These are phyloP conservation scores for Jaltomata sinuosa DNA, from an alignment of 257 asterid species.

Conservation along the genomic window DNA sequence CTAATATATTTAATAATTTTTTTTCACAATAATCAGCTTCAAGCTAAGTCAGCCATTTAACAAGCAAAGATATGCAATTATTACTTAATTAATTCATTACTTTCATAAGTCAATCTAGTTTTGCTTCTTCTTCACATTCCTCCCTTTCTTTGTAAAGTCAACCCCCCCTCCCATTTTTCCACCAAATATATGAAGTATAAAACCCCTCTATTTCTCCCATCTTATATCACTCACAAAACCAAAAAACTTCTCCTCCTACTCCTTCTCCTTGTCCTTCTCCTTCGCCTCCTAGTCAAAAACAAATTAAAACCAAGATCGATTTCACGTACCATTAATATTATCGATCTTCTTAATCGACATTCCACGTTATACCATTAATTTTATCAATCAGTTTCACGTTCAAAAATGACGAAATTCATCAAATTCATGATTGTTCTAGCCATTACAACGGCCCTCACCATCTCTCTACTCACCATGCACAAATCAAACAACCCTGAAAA, in stretches of 20 bases:
- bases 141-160: neutral
- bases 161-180: neutral
- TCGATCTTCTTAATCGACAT: neutral
- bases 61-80: neutral
- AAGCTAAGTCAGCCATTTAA: neutral
- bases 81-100: neutral
- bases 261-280: neutral
- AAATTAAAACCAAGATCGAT: neutral
- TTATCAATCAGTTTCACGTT: neutral
- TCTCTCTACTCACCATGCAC: slow-evolving; percentile 2
- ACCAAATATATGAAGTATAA: neutral
- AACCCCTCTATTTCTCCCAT: neutral
- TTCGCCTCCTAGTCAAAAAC: neutral
- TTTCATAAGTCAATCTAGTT: neutral
- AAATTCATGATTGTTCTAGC: slow-evolving; percentile 6
- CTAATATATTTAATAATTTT: neutral
- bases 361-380: neutral
- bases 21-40: neutral
- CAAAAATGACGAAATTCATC: slow-evolving; percentile 13
- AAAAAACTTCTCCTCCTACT: neutral
- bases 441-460: slow-evolving; percentile 9
- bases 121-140: neutral
- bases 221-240: neutral
- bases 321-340: neutral
- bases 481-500: neutral